Percentiles rank a stretch among this genome's conserved stretches.
Conservation (phyloP, 371 early-diverging fungal genomes). For the Syncephalis fuscata region DNA sequence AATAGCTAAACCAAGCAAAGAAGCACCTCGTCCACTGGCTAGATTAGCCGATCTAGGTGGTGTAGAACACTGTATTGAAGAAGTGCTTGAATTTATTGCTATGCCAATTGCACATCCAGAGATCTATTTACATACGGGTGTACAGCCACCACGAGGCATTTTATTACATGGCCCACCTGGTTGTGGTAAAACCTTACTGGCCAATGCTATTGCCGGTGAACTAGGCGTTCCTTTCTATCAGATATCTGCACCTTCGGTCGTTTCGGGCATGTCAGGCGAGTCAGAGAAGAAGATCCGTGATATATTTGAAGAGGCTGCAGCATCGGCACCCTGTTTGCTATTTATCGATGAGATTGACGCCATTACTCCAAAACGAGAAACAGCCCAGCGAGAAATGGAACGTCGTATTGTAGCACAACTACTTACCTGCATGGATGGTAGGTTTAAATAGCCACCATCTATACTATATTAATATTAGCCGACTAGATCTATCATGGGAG, state of each 20-base stretch:
- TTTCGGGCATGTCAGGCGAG: conserved; percentile 99
- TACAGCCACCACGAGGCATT: conserved; percentile 93
- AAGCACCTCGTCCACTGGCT: conserved; percentile 35
- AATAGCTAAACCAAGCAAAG: conserved; percentile 10
- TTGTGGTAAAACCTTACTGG: conserved; percentile 97
- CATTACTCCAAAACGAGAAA: conserved; percentile 99
- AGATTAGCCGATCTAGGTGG: conserved; percentile 76
- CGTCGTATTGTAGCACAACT: conserved; percentile 97
- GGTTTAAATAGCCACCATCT: background rate
- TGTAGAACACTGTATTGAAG: conserved; percentile 74
- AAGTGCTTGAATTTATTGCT: conserved; percentile 90
- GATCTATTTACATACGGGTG: conserved; percentile 88
- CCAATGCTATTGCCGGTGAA: conserved; percentile 93
- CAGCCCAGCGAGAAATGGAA: conserved; percentile 98
- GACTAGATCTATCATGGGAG: conserved; percentile 58
- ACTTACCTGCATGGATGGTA: conserved; percentile 96
- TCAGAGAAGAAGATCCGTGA: conserved; percentile 98
- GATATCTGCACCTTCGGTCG: conserved; percentile 98
- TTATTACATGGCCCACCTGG: conserved; percentile 99
- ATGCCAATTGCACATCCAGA: conserved; percentile 96
- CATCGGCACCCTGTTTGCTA: conserved; percentile 85
- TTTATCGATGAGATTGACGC: conserved; percentile 99
- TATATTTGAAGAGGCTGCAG: conserved; percentile 91
- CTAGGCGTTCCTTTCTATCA: conserved; percentile 84
- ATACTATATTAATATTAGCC: background rate